Evolutionary conservation across 768 basidiomycete species (phyloP).

Genomic region (Kwoniella dejecticola): DNA sequence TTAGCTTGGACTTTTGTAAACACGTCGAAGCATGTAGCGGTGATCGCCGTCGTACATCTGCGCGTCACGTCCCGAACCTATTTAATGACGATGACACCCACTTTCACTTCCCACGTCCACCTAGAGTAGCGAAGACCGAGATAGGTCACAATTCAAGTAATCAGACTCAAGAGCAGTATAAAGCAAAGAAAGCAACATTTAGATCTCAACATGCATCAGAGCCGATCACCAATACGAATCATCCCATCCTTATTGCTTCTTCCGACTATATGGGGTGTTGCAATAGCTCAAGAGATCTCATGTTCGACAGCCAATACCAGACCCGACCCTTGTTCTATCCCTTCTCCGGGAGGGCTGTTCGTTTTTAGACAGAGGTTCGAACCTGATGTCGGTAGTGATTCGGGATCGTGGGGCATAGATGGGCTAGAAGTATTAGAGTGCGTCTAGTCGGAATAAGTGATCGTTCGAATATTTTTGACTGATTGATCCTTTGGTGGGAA

Average conservation of each 20-base stretch:
- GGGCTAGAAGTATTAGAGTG: constrained; percentile 50
- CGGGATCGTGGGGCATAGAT: constrained; percentile 53
- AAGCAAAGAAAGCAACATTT: too few species aligned
- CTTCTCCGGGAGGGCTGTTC: constrained; percentile 47
- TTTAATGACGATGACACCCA: too few species aligned
- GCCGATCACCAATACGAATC: neutral
- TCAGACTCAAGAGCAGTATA: too few species aligned
- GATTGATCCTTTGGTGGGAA: neutral
- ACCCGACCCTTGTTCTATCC: constrained; percentile 43
- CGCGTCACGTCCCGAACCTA: too few species aligned
- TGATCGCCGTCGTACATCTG: constrained; percentile 3
- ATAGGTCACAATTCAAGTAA: too few species aligned
- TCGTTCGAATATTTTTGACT: neutral
- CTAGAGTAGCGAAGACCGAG: too few species aligned
- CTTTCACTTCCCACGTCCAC: too few species aligned
- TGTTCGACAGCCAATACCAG: constrained; percentile 27
- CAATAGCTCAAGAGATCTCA: constrained; percentile 19
- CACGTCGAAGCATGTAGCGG: neutral
- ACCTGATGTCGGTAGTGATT: constrained; percentile 48
- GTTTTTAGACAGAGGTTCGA: constrained; percentile 52
- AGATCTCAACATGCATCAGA: neutral
- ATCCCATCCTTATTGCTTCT: neutral
- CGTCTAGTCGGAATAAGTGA: constrained; percentile 5
- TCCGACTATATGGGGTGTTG: neutral
- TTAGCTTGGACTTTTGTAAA: too few species aligned